Percentiles rank a stretch among this genome's conserved stretches.
Evolutionary conservation across 2,329 filamentous ascomycete species (phyloP).

Genomic region (Tricladium varicosporioides): DNA sequence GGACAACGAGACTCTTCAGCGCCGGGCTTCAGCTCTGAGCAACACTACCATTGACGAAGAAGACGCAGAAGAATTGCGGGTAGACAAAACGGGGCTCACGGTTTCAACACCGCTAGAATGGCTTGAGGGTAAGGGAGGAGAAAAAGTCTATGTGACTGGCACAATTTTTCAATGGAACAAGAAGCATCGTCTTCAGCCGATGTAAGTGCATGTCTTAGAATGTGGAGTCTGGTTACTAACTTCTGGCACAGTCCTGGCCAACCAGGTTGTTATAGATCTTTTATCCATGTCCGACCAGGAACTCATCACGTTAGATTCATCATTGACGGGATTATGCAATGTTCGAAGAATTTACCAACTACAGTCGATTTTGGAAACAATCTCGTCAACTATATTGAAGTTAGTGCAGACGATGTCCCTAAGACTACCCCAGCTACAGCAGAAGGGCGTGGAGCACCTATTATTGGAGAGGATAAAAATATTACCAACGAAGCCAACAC

Average conservation of each 20-base stretch:
- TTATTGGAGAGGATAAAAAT: conserved; percentile 16
- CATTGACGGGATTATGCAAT: conserved; percentile 90
- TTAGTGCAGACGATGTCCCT: conserved; percentile 70
- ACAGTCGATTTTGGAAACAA: conserved; percentile 98
- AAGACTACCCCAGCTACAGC: conserved; percentile 34
- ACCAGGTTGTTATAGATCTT: conserved; percentile 68
- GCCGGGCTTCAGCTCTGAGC: conserved; percentile 57
- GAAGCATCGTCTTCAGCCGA: conserved; percentile 82
- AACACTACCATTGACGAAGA: conserved; percentile 74
- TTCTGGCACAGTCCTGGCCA: conserved; percentile 36
- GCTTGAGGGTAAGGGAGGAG: conserved; percentile 63
- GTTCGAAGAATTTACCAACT: conserved; percentile 81
- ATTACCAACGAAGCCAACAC: conserved; percentile 7
- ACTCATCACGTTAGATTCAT: conserved; percentile 97
- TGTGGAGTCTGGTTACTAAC: conserved; percentile 6
- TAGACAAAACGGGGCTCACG: conserved; percentile 72
- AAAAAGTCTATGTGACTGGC: conserved; percentile 93
- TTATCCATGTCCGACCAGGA: conserved; percentile 81
- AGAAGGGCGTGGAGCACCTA: conserved; percentile 24
- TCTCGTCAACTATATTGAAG: conserved; percentile 96
- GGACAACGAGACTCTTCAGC: conserved; percentile 46
- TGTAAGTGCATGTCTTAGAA: conserved; percentile 53
- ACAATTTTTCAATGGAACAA: conserved; percentile 97
- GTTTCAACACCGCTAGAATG: conserved; percentile 87
- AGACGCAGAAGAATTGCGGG: conserved; percentile 73